A percentile compares a stretch with the other conserved stretches of the same genome.
Evolutionary conservation across 106 monocot species (phyloP).

Genomic region (Iris macrosiphon): DNA sequence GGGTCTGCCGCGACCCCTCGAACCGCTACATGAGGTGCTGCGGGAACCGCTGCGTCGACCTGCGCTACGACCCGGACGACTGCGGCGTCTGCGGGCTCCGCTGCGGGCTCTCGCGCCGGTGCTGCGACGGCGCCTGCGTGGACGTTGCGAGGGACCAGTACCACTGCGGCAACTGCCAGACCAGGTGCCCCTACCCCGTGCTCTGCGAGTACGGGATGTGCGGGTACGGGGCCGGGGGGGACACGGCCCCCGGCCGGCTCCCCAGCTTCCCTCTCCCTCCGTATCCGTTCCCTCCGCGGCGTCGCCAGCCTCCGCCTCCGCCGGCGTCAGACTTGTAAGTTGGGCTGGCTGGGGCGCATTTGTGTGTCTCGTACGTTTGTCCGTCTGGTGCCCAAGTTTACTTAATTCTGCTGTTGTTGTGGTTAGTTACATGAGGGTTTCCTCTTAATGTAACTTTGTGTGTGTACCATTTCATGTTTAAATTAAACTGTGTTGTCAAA

Average conservation of each 20-base stretch:
- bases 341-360: no score
- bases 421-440: no score
- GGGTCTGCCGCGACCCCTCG: background rate
- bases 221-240: background rate
- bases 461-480: no score
- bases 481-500: no score
- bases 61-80: background rate
- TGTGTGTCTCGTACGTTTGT: no score
- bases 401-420: no score
- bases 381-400: no score
- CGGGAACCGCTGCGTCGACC: background rate
- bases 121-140: background rate
- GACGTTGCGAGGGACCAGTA: background rate
- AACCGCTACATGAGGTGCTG: background rate
- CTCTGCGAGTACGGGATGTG: background rate
- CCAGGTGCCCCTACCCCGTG: background rate
- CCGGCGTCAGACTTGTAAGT: no score
- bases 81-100: background rate
- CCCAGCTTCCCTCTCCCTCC: background rate
- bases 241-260: no score
- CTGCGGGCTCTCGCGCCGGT: background rate
- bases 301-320: background rate
- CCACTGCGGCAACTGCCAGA: background rate
- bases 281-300: background rate
- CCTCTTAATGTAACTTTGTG: no score